Base-by-base conservation (phyloP, 2,329 filamentous ascomycete species). In the Trichoderma sp. region DNA sequence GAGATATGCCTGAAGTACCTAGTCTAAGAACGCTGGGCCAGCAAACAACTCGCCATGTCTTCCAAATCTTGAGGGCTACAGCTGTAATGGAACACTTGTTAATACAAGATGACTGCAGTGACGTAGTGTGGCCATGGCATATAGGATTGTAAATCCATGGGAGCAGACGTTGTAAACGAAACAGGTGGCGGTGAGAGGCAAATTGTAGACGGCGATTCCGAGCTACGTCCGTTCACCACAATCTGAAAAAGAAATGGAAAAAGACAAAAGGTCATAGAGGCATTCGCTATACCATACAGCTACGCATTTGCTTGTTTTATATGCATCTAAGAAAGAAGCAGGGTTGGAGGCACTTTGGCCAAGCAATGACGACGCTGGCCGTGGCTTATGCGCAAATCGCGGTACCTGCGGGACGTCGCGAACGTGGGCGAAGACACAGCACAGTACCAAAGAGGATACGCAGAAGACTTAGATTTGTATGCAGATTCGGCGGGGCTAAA, bases 281-380 rank as follows among this genome's bases (percentile, higher is more conserved):
- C 26, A 8, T n/a, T 10, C 26, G 11, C 18, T 21, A 55, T 5
- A 13, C 11, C n/a, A 5, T 13, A 49, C 4, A 49, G 2, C 1
- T 13, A 5, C 18, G 14, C 46, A 49, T 24, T 24, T 49, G 21
- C 46, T 49, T 10, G 46, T 24, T 24, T 24, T 24, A 24, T 49
- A 49, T 24, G 21, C 46, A 49, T 24, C 46, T 7, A 32, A 49
- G 32, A 28, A 61, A 28, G 26, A 51, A 51, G n/a, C 59, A 51
- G 32, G 28, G 7, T 32, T 14, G 6, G 34, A 13, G 28, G 28
- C 59, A 46, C 59, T 30, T 34, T n/a, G 26, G 43, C 59, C 59
- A 63, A 61, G 43, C 43, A 66, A 66, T 66, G 61, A 66, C 61
- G 61, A 66, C 61, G 61, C 52, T 52, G 61, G 61, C 21, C 46